phyloP scores from a whole-genome alignment of 2,329 filamentous ascomycete genomes.

The Claviceps fusiformis region DNA sequence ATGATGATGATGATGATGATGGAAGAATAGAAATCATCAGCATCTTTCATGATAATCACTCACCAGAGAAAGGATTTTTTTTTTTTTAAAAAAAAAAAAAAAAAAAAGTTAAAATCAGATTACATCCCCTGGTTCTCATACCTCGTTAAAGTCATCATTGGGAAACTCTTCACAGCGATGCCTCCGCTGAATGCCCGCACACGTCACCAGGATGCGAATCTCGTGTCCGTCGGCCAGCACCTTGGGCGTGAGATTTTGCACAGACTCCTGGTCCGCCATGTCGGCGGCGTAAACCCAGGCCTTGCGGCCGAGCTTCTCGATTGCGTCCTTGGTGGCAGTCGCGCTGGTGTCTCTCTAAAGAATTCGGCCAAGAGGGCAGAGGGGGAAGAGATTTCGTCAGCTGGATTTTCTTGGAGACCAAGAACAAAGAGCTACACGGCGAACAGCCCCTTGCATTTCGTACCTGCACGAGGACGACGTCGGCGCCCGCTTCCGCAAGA shows the following conservation, averaged over 20 bases:
- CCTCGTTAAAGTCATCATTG: conserved; percentile 60
- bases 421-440: neutral
- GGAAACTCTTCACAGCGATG: conserved; percentile 67
- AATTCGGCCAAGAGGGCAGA: neutral
- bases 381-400: neutral
- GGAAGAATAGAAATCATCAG: neutral
- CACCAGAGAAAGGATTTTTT: too few species aligned
- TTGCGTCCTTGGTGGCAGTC: conserved; percentile 42
- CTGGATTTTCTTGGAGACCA: neutral
- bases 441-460: neutral
- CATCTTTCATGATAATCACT: too few species aligned
- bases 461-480: conserved; percentile 42
- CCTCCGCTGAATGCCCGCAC: conserved; percentile 72
- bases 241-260: conserved; percentile 45
- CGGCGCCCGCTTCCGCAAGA: conserved; percentile 44
- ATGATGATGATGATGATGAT: too few species aligned
- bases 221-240: conserved; percentile 49
- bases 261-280: conserved; percentile 45
- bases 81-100: neutral
- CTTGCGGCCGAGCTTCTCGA: conserved; percentile 53
- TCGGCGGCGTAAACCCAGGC: conserved; percentile 57
- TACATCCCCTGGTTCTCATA: conserved; percentile 12
- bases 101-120: neutral
- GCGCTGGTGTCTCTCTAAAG: conserved; percentile 27
- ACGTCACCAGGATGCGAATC: conserved; percentile 72